These are phyloP conservation scores for Russula sp. DNA, from an alignment of 768 basidiomycete genomes.

Conservation along the genomic window DNA sequence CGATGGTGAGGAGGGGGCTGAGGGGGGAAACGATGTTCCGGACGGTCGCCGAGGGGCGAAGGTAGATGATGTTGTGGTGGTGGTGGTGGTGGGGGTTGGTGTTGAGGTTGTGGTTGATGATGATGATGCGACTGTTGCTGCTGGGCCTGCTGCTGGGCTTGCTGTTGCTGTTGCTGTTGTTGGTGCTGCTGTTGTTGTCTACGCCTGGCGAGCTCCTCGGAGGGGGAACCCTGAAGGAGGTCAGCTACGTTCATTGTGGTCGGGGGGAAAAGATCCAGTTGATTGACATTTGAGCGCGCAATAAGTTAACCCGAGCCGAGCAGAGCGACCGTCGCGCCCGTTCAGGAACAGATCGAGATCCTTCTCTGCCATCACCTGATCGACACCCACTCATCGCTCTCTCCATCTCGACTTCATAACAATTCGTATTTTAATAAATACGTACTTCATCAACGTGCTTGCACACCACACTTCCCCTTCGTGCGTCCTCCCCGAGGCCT, in stretches of 20 bases:
- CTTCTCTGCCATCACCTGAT: background rate
- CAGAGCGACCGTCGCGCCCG: too few species aligned
- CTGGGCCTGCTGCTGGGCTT: conserved; percentile 18
- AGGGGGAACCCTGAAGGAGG: conserved; percentile 63
- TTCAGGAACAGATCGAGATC: conserved; percentile 6
- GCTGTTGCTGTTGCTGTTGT: conserved; percentile 25
- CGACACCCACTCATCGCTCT: too few species aligned
- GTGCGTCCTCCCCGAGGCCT: too few species aligned
- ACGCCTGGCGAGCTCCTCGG: conserved; percentile 39
- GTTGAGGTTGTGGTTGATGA: conserved; percentile 27
- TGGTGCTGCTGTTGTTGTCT: conserved; percentile 26
- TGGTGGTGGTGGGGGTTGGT: conserved; percentile 25
- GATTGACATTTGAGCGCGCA: background rate
- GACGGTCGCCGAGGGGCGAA: conserved; percentile 24
- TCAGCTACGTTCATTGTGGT: conserved; percentile 59
- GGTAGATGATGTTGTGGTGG: conserved; percentile 24
- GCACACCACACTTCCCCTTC: too few species aligned
- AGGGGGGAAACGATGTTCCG: conserved; percentile 21
- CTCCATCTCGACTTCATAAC: too few species aligned
- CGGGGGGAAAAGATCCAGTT: conserved; percentile 6
- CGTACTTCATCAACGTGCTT: too few species aligned
- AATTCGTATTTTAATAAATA: too few species aligned
- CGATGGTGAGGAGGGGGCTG: conserved; percentile 22
- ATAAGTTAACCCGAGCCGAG: background rate
- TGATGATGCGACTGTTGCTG: conserved; percentile 23